A percentile compares a stretch with the other conserved stretches of the same genome.
phyloP scores from a whole-genome alignment of 371 early-diverging fungal genomes.

The Mucor lusitanicus region DNA sequence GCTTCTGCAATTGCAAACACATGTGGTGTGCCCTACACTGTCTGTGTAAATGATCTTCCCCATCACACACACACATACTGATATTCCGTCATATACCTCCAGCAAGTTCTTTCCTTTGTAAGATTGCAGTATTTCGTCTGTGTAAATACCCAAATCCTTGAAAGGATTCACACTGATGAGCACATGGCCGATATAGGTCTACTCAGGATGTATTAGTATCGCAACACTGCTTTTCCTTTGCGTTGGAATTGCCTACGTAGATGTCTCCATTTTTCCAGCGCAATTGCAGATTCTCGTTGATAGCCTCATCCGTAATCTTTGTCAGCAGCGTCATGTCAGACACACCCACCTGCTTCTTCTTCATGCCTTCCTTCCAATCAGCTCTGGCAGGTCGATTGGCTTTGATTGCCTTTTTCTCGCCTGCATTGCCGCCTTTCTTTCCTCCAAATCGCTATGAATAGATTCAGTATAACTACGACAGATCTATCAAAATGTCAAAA shows the following conservation, averaged over 20 bases:
- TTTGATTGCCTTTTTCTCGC: slow-evolving; percentile 45
- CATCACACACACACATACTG: not conserved
- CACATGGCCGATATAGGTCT: slow-evolving; percentile 90
- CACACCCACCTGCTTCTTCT: slow-evolving; percentile 85
- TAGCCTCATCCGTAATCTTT: slow-evolving; percentile 84
- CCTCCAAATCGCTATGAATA: slow-evolving; percentile 11
- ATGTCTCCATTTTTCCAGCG: slow-evolving; percentile 84
- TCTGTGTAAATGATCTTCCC: not conserved
- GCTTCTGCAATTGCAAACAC: slow-evolving; percentile 89
- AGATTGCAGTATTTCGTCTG: slow-evolving; percentile 68
- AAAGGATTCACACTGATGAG: slow-evolving; percentile 90
- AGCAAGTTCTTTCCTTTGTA: slow-evolving; percentile 84
- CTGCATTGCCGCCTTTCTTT: slow-evolving; percentile 25
- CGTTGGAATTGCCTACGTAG: slow-evolving; percentile 51
- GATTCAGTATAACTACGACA: not conserved
- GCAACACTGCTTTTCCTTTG: slow-evolving; percentile 10
- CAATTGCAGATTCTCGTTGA: slow-evolving; percentile 83
- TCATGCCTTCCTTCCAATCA: slow-evolving; percentile 81
- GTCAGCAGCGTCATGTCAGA: slow-evolving; percentile 88
- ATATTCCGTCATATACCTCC: slow-evolving; percentile 58
- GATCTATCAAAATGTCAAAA: too few species aligned
- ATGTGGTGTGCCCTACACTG: slow-evolving; percentile 75
- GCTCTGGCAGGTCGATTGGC: slow-evolving; percentile 68
- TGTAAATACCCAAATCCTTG: slow-evolving; percentile 82
- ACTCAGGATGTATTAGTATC: not conserved